Evolutionary conservation across 768 basidiomycete genomes (phyloP), one percentile per base, ranked within the genome.

Genomic region (Pisolithus microcarpus): DNA sequence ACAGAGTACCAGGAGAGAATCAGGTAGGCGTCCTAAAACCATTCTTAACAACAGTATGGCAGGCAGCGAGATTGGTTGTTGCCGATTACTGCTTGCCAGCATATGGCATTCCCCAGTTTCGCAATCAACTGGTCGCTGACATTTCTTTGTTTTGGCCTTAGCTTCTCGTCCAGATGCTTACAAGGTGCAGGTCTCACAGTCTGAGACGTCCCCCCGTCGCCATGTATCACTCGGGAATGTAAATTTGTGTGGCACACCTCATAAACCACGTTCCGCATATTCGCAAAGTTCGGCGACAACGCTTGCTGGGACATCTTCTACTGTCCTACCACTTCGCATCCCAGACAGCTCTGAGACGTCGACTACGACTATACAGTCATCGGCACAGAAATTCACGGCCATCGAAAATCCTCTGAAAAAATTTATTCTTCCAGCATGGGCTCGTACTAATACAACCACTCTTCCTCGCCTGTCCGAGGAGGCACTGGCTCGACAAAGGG

Each of bases 351-450:
- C 23, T 6, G 43, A 13, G 26, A 24, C 16, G 15, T 11, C 4
- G 26, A 13, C 24, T 13, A 43, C n/a, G 21, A 23, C 19, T 49
- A 43, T 16, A 34, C 50, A 31, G 34, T 38, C 28, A 37, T 42
- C 39, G 19, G 8, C 46, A 10, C 43, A 40, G 21, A 19, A 39
- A 4, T 37, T 52, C 24, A 24, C 39, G 4, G 18, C 13, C 0
- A 1, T 34, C 10, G 48, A 53, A 30, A 68, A 67, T 47, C 63
- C 56, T 4, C 24, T 59, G 13, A 74, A 72, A 63, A 73, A 70
- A 43, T 86, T 81, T 48, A 69, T 80, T 23, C 65, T 87, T 23
- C 86, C 86, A 1, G 78, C 73, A 8, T 89, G 86, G 86, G 86
- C 86, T 26, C 72, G 77, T 37, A 89, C 86, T 7, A 67, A 67